Percentiles rank a stretch among this genome's conserved stretches.
These are phyloP conservation scores for Chlorella sp. DNA, from an alignment of 139 green algal genomes.

Conservation along the genomic window DNA sequence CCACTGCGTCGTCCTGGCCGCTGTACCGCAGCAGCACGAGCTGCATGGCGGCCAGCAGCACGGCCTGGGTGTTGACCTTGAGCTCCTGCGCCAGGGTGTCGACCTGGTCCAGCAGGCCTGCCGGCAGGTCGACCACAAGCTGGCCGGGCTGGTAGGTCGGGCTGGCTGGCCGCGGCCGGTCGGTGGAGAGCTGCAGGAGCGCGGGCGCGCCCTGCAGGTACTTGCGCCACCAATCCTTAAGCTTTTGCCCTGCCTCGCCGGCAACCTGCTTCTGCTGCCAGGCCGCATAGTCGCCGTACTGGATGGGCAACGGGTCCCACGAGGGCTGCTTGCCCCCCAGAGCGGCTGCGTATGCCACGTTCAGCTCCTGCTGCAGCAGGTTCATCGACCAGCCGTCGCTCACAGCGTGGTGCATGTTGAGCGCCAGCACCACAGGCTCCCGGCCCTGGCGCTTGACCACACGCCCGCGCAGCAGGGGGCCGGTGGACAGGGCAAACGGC, in stretches of 20 bases:
- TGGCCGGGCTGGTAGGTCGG: background rate
- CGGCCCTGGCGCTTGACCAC: background rate
- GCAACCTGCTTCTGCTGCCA: constrained; percentile 8
- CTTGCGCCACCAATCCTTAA: background rate
- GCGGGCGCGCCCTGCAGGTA: background rate
- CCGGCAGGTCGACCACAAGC: background rate
- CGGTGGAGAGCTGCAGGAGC: background rate
- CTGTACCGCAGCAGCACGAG: background rate
- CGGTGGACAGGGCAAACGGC: background rate
- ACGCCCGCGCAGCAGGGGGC: background rate
- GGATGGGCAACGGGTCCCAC: background rate
- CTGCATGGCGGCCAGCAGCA: background rate
- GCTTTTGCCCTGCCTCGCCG: background rate
- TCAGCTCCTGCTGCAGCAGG: constrained; percentile 16
- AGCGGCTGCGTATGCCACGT: background rate
- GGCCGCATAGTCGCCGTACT: constrained; percentile 15
- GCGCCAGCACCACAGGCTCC: background rate
- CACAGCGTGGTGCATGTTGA: constrained; percentile 22
- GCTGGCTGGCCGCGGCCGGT: background rate
- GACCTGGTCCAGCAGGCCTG: background rate
- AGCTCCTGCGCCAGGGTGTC: background rate
- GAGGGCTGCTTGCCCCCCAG: background rate
- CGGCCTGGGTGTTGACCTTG: background rate
- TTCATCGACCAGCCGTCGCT: constrained; percentile 16
- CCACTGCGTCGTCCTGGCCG: background rate